Percentiles rank a stretch among this genome's conserved stretches.
These are phyloP conservation scores for Hordeum vulgare DNA, from an alignment of 176 grass and related monocot species.

Conservation along the genomic window DNA sequence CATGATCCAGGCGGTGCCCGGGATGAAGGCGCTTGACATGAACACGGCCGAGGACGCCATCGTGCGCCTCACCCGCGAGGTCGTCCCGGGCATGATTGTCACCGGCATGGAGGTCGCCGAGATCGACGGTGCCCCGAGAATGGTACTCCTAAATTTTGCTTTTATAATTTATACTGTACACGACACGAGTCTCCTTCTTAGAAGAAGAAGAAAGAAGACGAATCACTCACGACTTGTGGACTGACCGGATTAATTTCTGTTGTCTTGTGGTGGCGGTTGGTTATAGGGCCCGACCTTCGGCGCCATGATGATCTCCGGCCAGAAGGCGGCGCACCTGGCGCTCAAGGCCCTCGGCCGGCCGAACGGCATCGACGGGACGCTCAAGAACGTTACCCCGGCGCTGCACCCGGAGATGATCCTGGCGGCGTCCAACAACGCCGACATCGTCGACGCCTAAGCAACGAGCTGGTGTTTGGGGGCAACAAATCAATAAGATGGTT, in stretches of 20 bases:
- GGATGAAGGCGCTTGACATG: conserved; percentile 94
- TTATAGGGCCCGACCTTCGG: conserved; percentile 95
- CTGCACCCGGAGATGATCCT: conserved; percentile 53
- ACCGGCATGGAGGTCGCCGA: conserved; percentile 99
- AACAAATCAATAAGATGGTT: background rate
- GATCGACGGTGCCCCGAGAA: conserved; percentile 92
- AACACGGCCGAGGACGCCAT: conserved; percentile 91
- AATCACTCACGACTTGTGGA: background rate
- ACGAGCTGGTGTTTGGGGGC: background rate
- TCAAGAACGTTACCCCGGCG: conserved; percentile 13
- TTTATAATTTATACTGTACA: no score
- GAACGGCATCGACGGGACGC: conserved; percentile 75
- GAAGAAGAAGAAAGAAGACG: background rate
- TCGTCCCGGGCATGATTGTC: conserved; percentile 92
- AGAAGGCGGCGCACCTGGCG: conserved; percentile 93
- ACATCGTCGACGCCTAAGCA: conserved; percentile 60
- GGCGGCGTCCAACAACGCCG: conserved; percentile 48
- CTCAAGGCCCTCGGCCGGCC: conserved; percentile 84
- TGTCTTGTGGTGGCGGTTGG: background rate
- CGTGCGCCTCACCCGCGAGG: conserved; percentile 74
- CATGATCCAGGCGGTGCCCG: conserved; percentile 80
- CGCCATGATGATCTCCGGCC: conserved; percentile 99
- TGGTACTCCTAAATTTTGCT: conserved; percentile 39
- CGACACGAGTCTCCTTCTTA: background rate
- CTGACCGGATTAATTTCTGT: background rate